These are phyloP conservation scores for Sechiopsis laciniata DNA, from an alignment of 306 rosid genomes.

Conservation along the genomic window DNA sequence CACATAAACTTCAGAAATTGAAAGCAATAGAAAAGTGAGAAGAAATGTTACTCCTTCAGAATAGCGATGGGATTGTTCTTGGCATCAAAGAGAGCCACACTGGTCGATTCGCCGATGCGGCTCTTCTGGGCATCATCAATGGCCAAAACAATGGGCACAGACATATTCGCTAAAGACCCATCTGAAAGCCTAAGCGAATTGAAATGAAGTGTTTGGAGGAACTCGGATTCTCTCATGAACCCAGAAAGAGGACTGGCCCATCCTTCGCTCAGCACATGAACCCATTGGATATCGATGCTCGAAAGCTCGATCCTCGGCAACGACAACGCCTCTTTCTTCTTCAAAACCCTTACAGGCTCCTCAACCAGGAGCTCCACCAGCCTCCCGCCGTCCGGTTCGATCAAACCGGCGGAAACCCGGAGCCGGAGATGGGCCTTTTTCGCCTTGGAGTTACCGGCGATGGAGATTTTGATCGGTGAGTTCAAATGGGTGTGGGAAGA, in stretches of 20 bases:
- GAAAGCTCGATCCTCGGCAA: conserved; percentile 65
- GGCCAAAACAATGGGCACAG: conserved; percentile 83
- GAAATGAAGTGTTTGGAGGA: conserved; percentile 99
- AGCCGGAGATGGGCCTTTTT: conserved; percentile 27
- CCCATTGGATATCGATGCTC: conserved; percentile 69
- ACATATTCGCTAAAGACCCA: conserved; percentile 85
- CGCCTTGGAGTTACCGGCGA: conserved; percentile 7
- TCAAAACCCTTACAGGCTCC: conserved; percentile 41
- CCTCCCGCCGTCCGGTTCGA: conserved; percentile 91
- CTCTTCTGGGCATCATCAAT: conserved; percentile 78
- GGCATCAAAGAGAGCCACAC: conserved; percentile 71
- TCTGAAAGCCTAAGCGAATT: conserved; percentile 68
- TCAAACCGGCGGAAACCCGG: conserved; percentile 59
- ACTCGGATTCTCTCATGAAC: conserved; percentile 94
- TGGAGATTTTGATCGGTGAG: conserved; percentile 30
- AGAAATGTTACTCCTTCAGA: conserved; percentile 58
- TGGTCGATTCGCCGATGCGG: conserved; percentile 56
- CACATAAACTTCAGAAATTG: too few relatives aligned
- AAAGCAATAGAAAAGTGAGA: background rate
- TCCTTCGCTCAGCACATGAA: conserved; percentile 91
- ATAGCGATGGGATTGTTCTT: conserved; percentile 63
- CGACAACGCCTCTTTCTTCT: conserved; percentile 54
- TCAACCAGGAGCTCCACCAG: conserved; percentile 70
- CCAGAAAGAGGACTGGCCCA: conserved; percentile 93
- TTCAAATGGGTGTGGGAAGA: conserved; percentile 38